Conservation (phyloP, 257 asterid species). For the Coffea canephora region DNA sequence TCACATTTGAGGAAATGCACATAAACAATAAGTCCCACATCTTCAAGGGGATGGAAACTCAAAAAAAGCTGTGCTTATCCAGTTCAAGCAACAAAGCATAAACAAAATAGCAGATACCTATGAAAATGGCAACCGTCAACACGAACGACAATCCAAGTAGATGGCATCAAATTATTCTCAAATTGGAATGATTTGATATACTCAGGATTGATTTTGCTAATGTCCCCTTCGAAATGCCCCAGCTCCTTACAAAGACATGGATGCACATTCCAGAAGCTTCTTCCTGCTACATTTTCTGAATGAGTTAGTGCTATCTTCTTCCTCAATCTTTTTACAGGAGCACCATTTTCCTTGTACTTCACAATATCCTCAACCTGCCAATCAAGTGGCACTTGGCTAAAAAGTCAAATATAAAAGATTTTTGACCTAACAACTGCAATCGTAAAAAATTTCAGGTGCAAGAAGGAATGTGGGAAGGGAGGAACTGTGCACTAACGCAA, state of each 20-base stretch:
- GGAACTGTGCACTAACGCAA: background rate
- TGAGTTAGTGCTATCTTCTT: slow-evolving; percentile 45
- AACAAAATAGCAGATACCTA: slow-evolving; percentile 43
- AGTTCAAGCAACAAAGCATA: slow-evolving; percentile 7
- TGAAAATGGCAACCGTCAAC: slow-evolving; percentile 95
- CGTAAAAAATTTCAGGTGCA: background rate
- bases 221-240: slow-evolving; percentile 52
- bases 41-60: background rate
- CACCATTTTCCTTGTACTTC: slow-evolving; percentile 61
- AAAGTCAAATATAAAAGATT: background rate
- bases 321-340: slow-evolving; percentile 65
- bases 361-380: slow-evolving; percentile 64
- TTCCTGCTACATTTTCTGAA: slow-evolving; percentile 65
- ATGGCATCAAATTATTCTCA: slow-evolving; percentile 56
- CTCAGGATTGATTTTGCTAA: slow-evolving; percentile 50
- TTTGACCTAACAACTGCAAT: background rate
- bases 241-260: slow-evolving; percentile 48
- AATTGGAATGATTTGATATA: slow-evolving; percentile 62
- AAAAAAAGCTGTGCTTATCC: background rate
- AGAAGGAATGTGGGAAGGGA: background rate
- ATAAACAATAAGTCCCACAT: background rate
- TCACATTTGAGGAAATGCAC: background rate
- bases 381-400: background rate
- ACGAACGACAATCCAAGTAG: slow-evolving; percentile 76
- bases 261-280: slow-evolving; percentile 64